Evolutionary conservation across 108 stramenopile species (phyloP).

Genomic region (Hondaea fermentalgiana): DNA sequence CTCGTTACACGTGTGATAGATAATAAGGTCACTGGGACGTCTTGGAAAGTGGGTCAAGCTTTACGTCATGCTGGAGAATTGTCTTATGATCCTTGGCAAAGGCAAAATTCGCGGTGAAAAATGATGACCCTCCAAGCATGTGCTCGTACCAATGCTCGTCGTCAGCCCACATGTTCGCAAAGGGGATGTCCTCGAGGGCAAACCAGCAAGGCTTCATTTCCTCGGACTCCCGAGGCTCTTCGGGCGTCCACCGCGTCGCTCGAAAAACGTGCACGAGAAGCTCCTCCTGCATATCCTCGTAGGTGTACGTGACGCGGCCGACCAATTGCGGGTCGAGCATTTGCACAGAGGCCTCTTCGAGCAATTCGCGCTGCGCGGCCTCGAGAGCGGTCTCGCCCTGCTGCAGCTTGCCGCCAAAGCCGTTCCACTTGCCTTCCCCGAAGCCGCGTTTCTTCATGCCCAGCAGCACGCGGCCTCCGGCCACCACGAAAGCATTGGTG

Average conservation of each 20-base stretch:
- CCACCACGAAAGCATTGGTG: neutral
- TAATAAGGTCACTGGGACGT: too few species aligned
- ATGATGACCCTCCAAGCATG: neutral
- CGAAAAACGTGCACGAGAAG: constrained; percentile 33
- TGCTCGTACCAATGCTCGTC: constrained; percentile 26
- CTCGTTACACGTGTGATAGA: too few species aligned
- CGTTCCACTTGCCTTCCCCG: constrained; percentile 34
- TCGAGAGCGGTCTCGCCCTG: constrained; percentile 14
- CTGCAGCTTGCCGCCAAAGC: constrained; percentile 39
- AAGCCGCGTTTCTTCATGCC: constrained; percentile 44
- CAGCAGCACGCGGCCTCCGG: constrained; percentile 18
- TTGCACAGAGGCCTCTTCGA: constrained; percentile 24
- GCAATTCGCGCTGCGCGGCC: constrained; percentile 26
- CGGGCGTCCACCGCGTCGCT: neutral
- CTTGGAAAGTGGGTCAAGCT: neutral
- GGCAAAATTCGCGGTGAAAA: neutral
- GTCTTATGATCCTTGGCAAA: neutral
- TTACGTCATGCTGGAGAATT: neutral
- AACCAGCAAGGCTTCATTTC: constrained; percentile 41
- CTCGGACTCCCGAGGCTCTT: constrained; percentile 22
- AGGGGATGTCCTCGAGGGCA: constrained; percentile 15
- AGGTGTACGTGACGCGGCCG: constrained; percentile 23
- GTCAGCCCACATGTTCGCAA: constrained; percentile 34
- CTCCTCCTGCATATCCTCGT: neutral
- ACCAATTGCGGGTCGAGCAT: neutral